A percentile compares a stretch with the other conserved stretches of the same genome.
Conservation (phyloP, 345 rosid species). For the Isatis tinctoria region DNA sequence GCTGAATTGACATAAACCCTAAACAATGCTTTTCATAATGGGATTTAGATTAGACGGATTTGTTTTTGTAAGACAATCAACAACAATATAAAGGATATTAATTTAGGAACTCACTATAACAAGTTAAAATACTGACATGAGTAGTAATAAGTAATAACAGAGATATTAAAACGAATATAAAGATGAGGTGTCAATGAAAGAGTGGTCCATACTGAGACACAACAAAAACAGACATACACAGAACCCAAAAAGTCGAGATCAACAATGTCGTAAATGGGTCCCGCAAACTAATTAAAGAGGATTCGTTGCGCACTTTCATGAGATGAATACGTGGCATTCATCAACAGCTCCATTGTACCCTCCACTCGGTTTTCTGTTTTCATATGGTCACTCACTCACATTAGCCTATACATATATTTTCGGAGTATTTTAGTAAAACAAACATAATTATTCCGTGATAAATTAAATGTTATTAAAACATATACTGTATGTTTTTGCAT, state of each 20-base stretch:
- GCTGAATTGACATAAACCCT: conserved; percentile 15
- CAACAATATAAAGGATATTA: not conserved
- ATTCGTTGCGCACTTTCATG: conserved; percentile 34
- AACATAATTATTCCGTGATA: not conserved
- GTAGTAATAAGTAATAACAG: not conserved
- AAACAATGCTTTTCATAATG: not conserved
- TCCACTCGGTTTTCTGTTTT: conserved; percentile 23
- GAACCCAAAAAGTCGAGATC: conserved; percentile 21
- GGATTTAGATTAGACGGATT: not conserved
- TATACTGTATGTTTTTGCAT: not conserved
- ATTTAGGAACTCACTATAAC: not conserved
- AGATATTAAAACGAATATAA: conserved; percentile 23
- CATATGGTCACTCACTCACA: conserved; percentile 19
- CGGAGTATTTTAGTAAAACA: not conserved
- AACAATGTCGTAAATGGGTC: conserved; percentile 20
- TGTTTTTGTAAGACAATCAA: not conserved
- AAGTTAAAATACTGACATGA: not conserved
- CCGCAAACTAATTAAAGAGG: conserved; percentile 18
- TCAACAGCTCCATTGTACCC: conserved; percentile 16
- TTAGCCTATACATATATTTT: conserved; percentile 1
- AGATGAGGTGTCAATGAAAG: conserved; percentile 28
- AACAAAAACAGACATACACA: conserved; percentile 7
- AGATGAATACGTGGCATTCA: conserved; percentile 31
- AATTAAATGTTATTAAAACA: too few relatives aligned
- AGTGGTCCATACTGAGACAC: conserved; percentile 27